Conservation (phyloP, 805 yeast genomes). For the Ogataea corticis region DNA sequence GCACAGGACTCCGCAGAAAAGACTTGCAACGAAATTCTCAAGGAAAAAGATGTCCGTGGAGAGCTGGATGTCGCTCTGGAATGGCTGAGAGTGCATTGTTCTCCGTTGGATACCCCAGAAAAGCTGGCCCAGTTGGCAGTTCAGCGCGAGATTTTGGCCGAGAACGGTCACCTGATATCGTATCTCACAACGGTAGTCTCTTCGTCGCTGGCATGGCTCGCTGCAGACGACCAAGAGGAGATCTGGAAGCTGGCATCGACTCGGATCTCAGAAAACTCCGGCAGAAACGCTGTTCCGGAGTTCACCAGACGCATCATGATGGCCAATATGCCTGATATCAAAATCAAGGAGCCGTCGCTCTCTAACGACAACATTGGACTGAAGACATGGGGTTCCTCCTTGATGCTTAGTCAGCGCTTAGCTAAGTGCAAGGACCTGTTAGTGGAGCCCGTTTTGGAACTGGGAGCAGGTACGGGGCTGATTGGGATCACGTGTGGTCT, state of each 20-base stretch:
- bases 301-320: constrained; percentile 56
- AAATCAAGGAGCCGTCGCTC: constrained; percentile 76
- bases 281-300: constrained; percentile 80
- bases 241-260: constrained; percentile 59
- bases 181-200: constrained; percentile 53
- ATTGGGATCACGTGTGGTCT: constrained; percentile 71
- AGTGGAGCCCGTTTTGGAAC: constrained; percentile 52
- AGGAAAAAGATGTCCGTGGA: constrained; percentile 35
- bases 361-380: constrained; percentile 86
- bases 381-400: constrained; percentile 95
- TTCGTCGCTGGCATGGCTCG: constrained; percentile 48
- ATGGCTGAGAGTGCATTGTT: constrained; percentile 47
- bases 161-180: constrained; percentile 38
- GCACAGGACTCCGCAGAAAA: not conserved
- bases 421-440: constrained; percentile 28
- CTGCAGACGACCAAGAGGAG: constrained; percentile 33
- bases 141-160: not conserved
- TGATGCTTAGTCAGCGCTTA: constrained; percentile 62
- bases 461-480: constrained; percentile 96
- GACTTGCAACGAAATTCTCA: constrained; percentile 24
- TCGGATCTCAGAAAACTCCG: constrained; percentile 78
- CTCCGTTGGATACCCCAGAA: constrained; percentile 27
- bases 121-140: constrained; percentile 3
- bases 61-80: constrained; percentile 32
- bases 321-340: constrained; percentile 38